Evolutionary conservation across 768 basidiomycete genomes (phyloP).

Genomic region (Paxillus rubicundulus): DNA sequence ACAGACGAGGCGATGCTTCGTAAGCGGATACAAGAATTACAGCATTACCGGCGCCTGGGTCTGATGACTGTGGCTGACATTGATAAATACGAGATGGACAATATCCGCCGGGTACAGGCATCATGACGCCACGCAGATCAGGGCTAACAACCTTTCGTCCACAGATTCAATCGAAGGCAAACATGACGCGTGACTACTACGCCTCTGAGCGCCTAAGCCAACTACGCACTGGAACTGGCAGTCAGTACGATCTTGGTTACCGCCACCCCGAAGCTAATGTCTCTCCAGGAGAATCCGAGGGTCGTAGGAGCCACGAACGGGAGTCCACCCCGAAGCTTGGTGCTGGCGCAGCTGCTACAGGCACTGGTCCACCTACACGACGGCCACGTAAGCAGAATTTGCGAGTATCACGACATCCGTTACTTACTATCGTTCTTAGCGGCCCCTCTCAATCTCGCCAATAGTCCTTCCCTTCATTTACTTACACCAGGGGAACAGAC

Average conservation of each 20-base stretch:
- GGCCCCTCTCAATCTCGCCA: constrained; percentile 83
- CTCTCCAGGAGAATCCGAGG: constrained; percentile 43
- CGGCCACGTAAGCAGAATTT: constrained; percentile 37
- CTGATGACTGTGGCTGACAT: constrained; percentile 84
- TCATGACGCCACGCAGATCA: neutral
- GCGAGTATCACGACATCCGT: neutral
- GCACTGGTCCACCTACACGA: constrained; percentile 38
- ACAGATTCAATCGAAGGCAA: constrained; percentile 64
- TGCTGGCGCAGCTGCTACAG: constrained; percentile 34
- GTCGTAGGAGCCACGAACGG: constrained; percentile 58
- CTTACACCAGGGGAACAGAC: constrained; percentile 85
- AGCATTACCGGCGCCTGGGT: constrained; percentile 85
- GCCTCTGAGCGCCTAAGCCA: constrained; percentile 51
- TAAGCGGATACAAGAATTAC: constrained; percentile 87
- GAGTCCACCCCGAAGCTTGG: constrained; percentile 54
- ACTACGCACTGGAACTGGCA: constrained; percentile 44
- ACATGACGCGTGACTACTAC: constrained; percentile 53
- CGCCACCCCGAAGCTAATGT: neutral
- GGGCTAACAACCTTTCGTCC: neutral
- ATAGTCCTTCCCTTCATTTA: constrained; percentile 85
- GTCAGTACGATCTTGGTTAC: constrained; percentile 45
- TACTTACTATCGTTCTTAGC: constrained; percentile 28
- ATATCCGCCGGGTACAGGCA: constrained; percentile 62
- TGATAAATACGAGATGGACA: constrained; percentile 81
- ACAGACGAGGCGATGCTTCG: constrained; percentile 85